phyloP scores from a whole-genome alignment of 2,329 filamentous ascomycete species.

The Leptosphaerulina australis region DNA sequence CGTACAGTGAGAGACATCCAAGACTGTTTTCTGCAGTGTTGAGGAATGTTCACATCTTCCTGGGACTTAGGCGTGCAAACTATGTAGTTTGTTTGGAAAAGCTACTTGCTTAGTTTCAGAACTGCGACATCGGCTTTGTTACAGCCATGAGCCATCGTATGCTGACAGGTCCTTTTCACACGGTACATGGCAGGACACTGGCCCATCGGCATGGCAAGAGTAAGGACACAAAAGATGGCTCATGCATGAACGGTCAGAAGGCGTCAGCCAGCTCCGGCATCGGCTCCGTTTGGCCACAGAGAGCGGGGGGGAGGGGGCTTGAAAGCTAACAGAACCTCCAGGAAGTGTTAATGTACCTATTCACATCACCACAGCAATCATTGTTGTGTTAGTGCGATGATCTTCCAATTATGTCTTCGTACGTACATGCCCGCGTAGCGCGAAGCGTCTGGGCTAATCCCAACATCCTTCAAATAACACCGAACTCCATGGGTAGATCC shows the following conservation, averaged over 20 bases:
- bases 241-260: background rate
- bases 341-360: background rate
- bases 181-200: too few relatives aligned
- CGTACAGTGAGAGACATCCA: background rate
- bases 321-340: too few relatives aligned
- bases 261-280: background rate
- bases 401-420: background rate
- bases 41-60: too few relatives aligned
- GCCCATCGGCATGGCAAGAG: too few relatives aligned
- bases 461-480: background rate
- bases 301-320: too few relatives aligned
- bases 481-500: conserved; percentile 8
- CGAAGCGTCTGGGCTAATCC: background rate
- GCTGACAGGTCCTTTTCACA: too few relatives aligned
- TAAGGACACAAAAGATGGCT: background rate
- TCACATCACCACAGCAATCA: background rate
- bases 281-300: conserved; percentile 7
- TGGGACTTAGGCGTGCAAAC: too few relatives aligned
- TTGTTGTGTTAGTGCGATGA: background rate
- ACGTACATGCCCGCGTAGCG: background rate
- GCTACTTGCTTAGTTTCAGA: too few relatives aligned
- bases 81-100: too few relatives aligned
- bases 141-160: too few relatives aligned
- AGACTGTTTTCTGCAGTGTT: too few relatives aligned
- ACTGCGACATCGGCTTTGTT: too few relatives aligned